These are phyloP conservation scores for Diplodia intermedia DNA, from an alignment of 2,329 filamentous ascomycete genomes.

Conservation along the genomic window DNA sequence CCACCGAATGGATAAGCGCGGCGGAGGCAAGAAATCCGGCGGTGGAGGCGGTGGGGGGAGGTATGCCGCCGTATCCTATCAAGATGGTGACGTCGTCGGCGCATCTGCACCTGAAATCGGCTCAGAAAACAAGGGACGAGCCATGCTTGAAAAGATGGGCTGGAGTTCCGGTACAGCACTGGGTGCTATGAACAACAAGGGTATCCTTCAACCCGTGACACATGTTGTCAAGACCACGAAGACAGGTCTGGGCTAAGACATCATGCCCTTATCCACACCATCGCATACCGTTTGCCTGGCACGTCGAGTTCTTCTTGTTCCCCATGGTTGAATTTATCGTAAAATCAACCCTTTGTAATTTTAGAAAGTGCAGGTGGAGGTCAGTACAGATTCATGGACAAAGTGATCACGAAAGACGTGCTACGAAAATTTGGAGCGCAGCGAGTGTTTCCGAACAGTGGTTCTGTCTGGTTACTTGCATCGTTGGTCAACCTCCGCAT, in stretches of 20 bases:
- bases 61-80: constrained; percentile 63
- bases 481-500: neutral
- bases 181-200: constrained; percentile 82
- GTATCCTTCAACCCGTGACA: constrained; percentile 82
- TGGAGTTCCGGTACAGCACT: constrained; percentile 88
- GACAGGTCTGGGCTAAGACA: constrained; percentile 74
- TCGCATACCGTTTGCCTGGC: neutral
- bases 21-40: constrained; percentile 22
- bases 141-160: constrained; percentile 96
- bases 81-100: constrained; percentile 88
- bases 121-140: constrained; percentile 79
- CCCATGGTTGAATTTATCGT: neutral
- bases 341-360: neutral
- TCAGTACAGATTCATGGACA: neutral
- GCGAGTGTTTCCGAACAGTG: neutral
- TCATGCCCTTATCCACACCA: neutral
- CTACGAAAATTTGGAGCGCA: neutral
- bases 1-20: constrained; percentile 24
- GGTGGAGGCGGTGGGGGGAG: constrained; percentile 48
- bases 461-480: neutral
- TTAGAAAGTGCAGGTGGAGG: neutral
- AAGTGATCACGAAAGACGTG: neutral
- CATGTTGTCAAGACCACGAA: constrained; percentile 88
- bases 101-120: constrained; percentile 84
- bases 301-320: neutral